These are phyloP conservation scores for Anthracocystis walkeri DNA, from an alignment of 1,284 basidiomycete species.

Conservation along the genomic window DNA sequence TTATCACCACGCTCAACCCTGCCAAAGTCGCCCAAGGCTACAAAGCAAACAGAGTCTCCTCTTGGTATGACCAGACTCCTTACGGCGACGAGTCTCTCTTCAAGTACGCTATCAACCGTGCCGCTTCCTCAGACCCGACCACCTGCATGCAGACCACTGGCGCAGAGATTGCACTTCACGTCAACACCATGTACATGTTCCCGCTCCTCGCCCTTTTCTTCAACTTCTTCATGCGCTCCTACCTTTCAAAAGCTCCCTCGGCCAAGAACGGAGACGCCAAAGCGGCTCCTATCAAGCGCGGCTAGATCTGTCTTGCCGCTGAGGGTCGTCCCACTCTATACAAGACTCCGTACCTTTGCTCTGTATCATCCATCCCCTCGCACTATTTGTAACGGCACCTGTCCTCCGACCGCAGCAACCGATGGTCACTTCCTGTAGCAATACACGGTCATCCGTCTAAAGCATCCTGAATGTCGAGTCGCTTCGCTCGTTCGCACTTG, in stretches of 20 bases:
- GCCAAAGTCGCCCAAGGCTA: constrained; percentile 27
- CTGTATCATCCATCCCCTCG: too few species aligned
- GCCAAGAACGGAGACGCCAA: constrained; percentile 7
- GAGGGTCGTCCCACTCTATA: too few species aligned
- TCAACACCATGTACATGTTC: constrained; percentile 62
- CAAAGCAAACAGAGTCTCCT: constrained; percentile 20
- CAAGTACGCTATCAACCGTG: constrained; percentile 33
- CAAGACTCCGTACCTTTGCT: too few species aligned
- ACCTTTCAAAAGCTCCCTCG: constrained; percentile 33
- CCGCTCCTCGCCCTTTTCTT: constrained; percentile 61
- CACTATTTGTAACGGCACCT: too few species aligned
- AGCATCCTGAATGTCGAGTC: too few species aligned
- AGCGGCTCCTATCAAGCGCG: neutral
- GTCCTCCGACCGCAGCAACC: too few species aligned
- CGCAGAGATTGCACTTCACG: constrained; percentile 57
- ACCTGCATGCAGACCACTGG: constrained; percentile 56
- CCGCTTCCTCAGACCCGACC: constrained; percentile 25
- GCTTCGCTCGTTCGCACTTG: too few species aligned
- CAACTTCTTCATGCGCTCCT: constrained; percentile 60
- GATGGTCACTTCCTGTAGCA: too few species aligned
- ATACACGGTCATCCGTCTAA: too few species aligned
- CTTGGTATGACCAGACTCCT: constrained; percentile 9
- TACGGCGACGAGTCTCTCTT: constrained; percentile 19
- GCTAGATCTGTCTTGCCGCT: neutral
- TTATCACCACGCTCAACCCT: constrained; percentile 46